A percentile compares a stretch with the other conserved stretches of the same genome.
phyloP scores from a whole-genome alignment of 805 yeast genomes.

The Brettanomyces anomalus region DNA sequence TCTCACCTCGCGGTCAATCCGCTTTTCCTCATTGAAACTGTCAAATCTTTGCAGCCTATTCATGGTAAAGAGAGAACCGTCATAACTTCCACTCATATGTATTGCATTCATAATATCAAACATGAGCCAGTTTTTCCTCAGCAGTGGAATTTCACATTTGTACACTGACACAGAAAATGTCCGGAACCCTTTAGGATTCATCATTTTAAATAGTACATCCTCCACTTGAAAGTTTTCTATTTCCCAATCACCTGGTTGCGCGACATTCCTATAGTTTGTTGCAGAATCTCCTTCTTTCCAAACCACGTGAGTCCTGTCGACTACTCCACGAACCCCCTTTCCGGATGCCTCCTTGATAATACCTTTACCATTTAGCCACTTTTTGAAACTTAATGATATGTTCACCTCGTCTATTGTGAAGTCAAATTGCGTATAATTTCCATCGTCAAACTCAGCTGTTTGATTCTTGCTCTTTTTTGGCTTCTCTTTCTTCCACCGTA shows the following conservation, averaged over 20 bases:
- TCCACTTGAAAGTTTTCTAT: constrained; percentile 74
- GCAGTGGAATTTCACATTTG: constrained; percentile 67
- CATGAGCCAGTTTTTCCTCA: constrained; percentile 90
- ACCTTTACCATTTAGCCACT: constrained; percentile 89
- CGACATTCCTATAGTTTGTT: constrained; percentile 62
- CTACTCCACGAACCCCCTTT: constrained; percentile 83
- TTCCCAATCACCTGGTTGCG: constrained; percentile 88
- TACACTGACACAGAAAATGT: constrained; percentile 85
- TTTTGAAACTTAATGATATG: constrained; percentile 68
- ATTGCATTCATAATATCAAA: constrained; percentile 81
- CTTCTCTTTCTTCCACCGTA: background rate
- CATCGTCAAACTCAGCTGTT: constrained; percentile 50
- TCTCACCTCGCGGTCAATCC: constrained; percentile 17
- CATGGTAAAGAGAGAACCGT: constrained; percentile 85
- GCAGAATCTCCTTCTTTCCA: constrained; percentile 85
- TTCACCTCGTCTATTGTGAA: constrained; percentile 79
- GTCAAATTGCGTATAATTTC: constrained; percentile 94
- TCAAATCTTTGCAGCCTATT: constrained; percentile 63
- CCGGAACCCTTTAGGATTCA: constrained; percentile 73
- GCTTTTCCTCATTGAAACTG: constrained; percentile 31
- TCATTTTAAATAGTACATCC: constrained; percentile 73
- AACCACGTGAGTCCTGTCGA: constrained; percentile 79
- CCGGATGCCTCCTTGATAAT: constrained; percentile 72
- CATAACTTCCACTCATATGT: constrained; percentile 83
- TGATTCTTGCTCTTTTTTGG: background rate